Conservation (phyloP, 1,284 basidiomycete species). For the Trametes versicolor region DNA sequence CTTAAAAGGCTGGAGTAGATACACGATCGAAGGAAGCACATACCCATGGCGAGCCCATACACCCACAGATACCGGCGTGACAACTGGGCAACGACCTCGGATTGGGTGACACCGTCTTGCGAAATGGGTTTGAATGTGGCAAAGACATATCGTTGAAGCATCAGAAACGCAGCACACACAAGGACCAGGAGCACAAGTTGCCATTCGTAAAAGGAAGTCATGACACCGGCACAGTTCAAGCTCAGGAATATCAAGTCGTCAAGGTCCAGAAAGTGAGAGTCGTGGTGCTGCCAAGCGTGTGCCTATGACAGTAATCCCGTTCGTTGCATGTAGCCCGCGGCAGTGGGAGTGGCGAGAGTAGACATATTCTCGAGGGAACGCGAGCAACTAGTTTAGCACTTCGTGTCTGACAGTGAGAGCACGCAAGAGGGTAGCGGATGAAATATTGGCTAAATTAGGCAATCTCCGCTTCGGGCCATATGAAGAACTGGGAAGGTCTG, state of each 20-base stretch:
- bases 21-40: constrained; percentile 28
- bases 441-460: neutral
- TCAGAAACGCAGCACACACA: constrained; percentile 53
- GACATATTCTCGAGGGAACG: no score
- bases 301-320: no score
- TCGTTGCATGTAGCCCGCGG: no score
- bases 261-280: no score
- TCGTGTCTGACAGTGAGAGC: no score
- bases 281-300: no score
- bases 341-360: no score
- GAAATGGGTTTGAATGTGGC: constrained; percentile 26
- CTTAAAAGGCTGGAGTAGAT: neutral
- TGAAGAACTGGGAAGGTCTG: constrained; percentile 14
- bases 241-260: neutral
- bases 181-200: constrained; percentile 57
- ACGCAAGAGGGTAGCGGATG: constrained; percentile 5
- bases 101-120: constrained; percentile 33
- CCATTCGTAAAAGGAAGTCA: constrained; percentile 58
- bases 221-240: neutral
- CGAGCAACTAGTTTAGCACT: no score
- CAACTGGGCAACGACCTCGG: constrained; percentile 46
- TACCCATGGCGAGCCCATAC: constrained; percentile 79
- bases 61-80: constrained; percentile 70
- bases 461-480: constrained; percentile 8
- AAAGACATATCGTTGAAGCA: constrained; percentile 54